These are phyloP conservation scores for Fusarium heterosporum DNA, from an alignment of 2,329 filamentous ascomycete species.

Conservation along the genomic window DNA sequence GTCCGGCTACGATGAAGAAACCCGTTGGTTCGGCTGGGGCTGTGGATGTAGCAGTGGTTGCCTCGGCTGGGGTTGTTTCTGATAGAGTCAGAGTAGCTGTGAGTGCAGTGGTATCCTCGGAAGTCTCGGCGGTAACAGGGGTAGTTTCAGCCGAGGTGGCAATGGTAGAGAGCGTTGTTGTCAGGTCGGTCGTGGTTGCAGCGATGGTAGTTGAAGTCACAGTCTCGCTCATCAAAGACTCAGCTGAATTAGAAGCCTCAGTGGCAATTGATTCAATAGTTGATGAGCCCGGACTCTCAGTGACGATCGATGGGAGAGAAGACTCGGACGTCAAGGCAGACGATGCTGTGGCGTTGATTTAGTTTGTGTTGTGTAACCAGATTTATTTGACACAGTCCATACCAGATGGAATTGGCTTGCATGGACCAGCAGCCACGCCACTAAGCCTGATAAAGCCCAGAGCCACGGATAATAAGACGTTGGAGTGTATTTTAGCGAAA, in stretches of 20 bases:
- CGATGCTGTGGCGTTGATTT: background rate
- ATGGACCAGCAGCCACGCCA: background rate
- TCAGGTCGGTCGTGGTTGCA: background rate
- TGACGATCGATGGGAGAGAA: background rate
- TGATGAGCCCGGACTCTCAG: background rate
- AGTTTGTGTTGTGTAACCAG: background rate
- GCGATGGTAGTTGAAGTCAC: background rate
- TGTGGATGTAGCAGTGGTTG: background rate
- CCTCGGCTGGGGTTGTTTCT: background rate
- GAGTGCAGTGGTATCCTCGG: background rate
- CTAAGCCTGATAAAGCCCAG: background rate
- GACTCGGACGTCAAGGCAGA: background rate
- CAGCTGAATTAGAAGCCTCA: background rate
- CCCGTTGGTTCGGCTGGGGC: background rate
- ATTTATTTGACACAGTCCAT: background rate
- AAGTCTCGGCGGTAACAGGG: background rate
- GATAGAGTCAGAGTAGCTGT: background rate
- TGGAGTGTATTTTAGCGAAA: background rate
- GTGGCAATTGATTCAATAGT: background rate
- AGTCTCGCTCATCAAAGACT: background rate
- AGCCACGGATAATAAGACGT: background rate
- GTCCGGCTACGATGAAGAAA: background rate
- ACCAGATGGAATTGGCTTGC: background rate
- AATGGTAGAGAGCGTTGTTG: background rate
- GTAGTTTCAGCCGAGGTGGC: background rate